Evolutionary conservation across 1,139 yeast species (phyloP), one percentile per base, ranked within the genome.

Genomic region (Yamadazyma jaroonii): DNA sequence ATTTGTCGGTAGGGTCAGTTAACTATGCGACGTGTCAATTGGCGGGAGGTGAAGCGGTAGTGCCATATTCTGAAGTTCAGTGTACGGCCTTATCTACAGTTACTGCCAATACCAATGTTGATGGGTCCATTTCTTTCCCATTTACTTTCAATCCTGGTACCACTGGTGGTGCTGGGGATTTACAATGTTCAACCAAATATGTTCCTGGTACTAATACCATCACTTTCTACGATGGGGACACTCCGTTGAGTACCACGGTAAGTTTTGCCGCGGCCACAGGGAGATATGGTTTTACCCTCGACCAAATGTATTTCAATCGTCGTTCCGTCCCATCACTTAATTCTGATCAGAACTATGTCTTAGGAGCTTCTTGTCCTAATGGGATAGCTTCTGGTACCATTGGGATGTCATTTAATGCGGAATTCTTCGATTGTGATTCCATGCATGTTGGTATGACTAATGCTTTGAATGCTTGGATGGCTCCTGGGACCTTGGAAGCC

Each of bases 221-320:
- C 9, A 45, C 54, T 3, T 63, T 59, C 47, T 41, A 31, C 8
- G 67, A 62, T 44, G 70, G 69, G 9, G 32, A 54, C 4, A 48
- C 43, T 10, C 33, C 44, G 4, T 56, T 52, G 2, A 42, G 41
- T 6, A 34, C 29, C n/a, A 30, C 30, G 9, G 34, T 35, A 17
- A 24, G 27, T 15, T 38, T 38, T 21, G 25, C 35, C 11, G 25
- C 28, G 17, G 13, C 25, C 3, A 22, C 20, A 13, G 23, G 31
- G 25, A 30, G 42, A 12, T 11, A 21, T 13, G 20, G 20, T 13
- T 22, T 9, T 11, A 12, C 12, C n/a, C 3, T 13, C 13, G 13
- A 24, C 12, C 24, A 32, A 8, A 36, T 47, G 12, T 38, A 37
- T 23, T 32, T 30, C 30, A 20, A 13, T 11, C 40, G 39, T 28